Evolutionary conservation across 768 basidiomycete species (phyloP).

Genomic region (Cubamyces sp.): DNA sequence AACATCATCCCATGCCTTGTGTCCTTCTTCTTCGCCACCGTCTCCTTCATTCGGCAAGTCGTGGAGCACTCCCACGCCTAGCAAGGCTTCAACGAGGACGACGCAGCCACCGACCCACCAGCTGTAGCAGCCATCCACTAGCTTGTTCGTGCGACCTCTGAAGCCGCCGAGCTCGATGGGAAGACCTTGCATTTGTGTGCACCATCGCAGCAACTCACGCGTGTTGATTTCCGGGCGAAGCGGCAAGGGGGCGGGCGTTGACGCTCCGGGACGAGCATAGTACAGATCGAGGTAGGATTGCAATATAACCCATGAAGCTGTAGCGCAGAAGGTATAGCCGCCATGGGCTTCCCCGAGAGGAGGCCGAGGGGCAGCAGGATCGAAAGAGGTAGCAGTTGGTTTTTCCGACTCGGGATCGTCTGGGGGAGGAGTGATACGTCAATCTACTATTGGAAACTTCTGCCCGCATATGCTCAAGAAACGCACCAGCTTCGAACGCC

Average conservation of each 20-base stretch:
- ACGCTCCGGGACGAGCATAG: constrained; percentile 14
- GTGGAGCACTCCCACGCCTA: constrained; percentile 32
- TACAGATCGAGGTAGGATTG: constrained; percentile 51
- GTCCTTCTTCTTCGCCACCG: constrained; percentile 32
- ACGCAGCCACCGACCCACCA: constrained; percentile 99
- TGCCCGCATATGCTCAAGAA: not conserved
- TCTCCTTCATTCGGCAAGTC: constrained; percentile 33
- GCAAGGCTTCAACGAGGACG: constrained; percentile 65
- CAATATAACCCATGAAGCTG: constrained; percentile 83
- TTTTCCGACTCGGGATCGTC: constrained; percentile 13
- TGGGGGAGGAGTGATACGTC: constrained; percentile 7
- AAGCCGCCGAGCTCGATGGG: constrained; percentile 91
- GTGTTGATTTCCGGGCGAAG: constrained; percentile 55
- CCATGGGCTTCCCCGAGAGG: constrained; percentile 96
- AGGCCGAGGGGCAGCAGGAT: constrained; percentile 56
- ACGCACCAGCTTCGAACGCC: constrained; percentile 30
- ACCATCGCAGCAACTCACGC: constrained; percentile 73
- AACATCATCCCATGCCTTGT: constrained; percentile 68
- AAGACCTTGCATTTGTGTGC: constrained; percentile 81
- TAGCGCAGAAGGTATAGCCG: constrained; percentile 94
- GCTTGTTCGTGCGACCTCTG: constrained; percentile 91
- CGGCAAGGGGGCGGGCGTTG: constrained; percentile 22
- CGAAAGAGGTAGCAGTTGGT: not conserved
- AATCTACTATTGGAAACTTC: not conserved
- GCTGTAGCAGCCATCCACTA: constrained; percentile 99